A percentile compares a stretch with the other conserved stretches of the same genome.
Conservation (phyloP, 2,329 filamentous ascomycete genomes). For the Aspergillus calidoustus region DNA sequence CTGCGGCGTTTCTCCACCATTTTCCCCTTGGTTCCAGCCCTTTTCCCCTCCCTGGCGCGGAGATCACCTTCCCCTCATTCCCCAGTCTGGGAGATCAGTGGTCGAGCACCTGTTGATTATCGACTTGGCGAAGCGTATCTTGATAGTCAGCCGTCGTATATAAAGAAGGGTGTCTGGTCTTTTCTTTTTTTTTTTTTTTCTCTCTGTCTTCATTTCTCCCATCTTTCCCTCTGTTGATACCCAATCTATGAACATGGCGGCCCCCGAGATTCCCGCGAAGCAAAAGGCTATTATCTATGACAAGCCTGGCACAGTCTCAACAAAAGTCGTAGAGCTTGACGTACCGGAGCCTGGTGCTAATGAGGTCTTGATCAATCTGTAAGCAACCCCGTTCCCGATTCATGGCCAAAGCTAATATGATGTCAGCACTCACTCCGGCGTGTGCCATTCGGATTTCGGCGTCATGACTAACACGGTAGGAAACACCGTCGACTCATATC, state of each 20-base stretch:
- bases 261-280: constrained; percentile 57
- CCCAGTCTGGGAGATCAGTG: not conserved
- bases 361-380: constrained; percentile 67
- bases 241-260: constrained; percentile 9
- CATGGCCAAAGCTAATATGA: not conserved
- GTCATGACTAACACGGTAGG: constrained; percentile 55
- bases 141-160: not conserved
- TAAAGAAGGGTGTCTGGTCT: not conserved
- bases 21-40: constrained; percentile 1
- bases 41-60: constrained; percentile 1
- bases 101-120: not conserved
- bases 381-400: constrained; percentile 21
- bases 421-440: constrained; percentile 63
- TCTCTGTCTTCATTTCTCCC: not conserved
- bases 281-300: constrained; percentile 70
- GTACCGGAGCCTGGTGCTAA: constrained; percentile 67
- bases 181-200: not conserved
- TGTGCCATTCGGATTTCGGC: constrained; percentile 67
- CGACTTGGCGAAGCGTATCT: constrained; percentile 3
- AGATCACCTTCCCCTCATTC: not conserved
- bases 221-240: not conserved
- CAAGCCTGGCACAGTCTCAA: constrained; percentile 67
- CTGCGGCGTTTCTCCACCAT: constrained; percentile 1
- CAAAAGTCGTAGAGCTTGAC: constrained; percentile 66
- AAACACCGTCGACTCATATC: not conserved